These are phyloP conservation scores for Pyricularia pennisetigena DNA, from an alignment of 2,329 filamentous ascomycete genomes.

Conservation along the genomic window DNA sequence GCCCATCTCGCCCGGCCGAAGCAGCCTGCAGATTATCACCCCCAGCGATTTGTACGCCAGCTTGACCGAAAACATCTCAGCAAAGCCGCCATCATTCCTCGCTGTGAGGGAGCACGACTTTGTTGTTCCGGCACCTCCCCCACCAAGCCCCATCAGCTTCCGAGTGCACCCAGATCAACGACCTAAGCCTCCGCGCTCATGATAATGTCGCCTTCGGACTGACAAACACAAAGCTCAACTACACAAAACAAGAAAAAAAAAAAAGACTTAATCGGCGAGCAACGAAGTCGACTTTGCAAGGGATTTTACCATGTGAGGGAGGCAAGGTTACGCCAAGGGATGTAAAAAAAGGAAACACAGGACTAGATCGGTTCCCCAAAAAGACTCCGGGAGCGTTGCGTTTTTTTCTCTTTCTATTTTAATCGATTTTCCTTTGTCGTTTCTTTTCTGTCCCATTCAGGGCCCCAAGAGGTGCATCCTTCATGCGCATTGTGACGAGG, in stretches of 20 bases:
- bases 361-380: neutral
- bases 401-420: neutral
- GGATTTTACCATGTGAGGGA: neutral
- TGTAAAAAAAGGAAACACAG: neutral
- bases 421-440: neutral
- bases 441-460: neutral
- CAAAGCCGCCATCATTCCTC: conserved; percentile 23
- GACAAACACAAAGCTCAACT: neutral
- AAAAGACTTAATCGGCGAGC: neutral
- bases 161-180: conserved; percentile 38
- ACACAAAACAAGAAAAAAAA: neutral
- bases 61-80: conserved; percentile 39
- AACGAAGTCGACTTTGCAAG: neutral
- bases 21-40: conserved; percentile 32
- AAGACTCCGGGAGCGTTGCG: conserved; percentile 1
- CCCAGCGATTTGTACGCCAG: conserved; percentile 42
- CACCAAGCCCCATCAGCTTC: conserved; percentile 54
- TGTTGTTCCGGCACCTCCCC: conserved; percentile 54
- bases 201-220: neutral
- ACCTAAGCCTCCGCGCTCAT: conserved; percentile 24
- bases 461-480: neutral
- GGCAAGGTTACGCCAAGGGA: neutral
- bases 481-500: neutral
- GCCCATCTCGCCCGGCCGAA: conserved; percentile 35
- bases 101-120: conserved; percentile 47